Base-by-base conservation (phyloP, 192 early-diverging fungal species). In the Oehlia diaphana region DNA sequence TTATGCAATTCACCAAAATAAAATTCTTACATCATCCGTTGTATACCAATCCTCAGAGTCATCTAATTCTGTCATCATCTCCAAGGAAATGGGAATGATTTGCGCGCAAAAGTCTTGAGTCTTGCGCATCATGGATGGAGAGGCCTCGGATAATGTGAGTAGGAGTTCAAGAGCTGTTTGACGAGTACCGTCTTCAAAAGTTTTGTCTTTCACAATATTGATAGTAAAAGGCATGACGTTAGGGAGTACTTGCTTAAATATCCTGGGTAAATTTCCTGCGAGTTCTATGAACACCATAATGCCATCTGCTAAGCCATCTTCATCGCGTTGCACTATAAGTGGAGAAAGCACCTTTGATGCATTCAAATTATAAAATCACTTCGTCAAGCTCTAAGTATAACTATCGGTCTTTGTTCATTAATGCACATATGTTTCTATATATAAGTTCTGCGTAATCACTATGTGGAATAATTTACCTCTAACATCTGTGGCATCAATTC, bases 51-150 rank as follows among this genome's bases (percentile, higher is more conserved):
- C 87, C 81, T 92, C 88, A 62, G 91, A 90, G 81, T 98, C 95
- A 72, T 98, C 97, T 65, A 99, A 85, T 78, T 95, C 91, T 53
- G 93, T 92, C 93, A 99, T 95, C 98, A 98, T 98, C 83, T 94
- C 89, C 88, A 99, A 84, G 65, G 95, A 88, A 42, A 96, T 90
- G 2, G 98, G 98, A 71, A 98, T 91, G 47, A 99, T 70, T 39
- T 89, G 89, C 39, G 85, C 75, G 76, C 89, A 89, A 87, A 97
- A 98, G 78, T 92, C 90, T 58, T 92, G 84, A 65, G 93, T 84
- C 90, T 99, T 99, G 78, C 97, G 92, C 82, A 96, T 91, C 93
- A 97, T 94, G 6, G 87, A 93, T 7, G 97, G 95, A 42, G 93
- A 91, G 28, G 91, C 87, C 84, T 99, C 98, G 33, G 94, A 88